These are phyloP conservation scores for Diaporthe longicolla DNA, from an alignment of 2,329 filamentous ascomycete genomes.

Conservation along the genomic window DNA sequence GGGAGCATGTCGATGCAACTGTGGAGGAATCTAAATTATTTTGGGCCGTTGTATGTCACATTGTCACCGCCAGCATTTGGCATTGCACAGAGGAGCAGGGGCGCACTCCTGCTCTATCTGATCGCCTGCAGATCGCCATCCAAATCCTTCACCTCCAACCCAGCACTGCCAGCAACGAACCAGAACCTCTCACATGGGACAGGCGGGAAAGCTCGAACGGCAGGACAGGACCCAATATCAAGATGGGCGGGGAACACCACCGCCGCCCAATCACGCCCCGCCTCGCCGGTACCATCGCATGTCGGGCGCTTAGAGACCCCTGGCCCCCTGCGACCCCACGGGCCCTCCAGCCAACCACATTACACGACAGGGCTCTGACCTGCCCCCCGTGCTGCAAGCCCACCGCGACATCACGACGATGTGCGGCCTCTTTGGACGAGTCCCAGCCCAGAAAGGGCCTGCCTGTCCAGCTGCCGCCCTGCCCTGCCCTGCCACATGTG, in stretches of 20 bases:
- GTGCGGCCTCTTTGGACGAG: conserved; percentile 47
- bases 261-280: conserved; percentile 38
- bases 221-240: conserved; percentile 33
- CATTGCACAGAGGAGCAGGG: conserved; percentile 13
- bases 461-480: conserved; percentile 55
- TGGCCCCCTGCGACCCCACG: conserved; percentile 47
- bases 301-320: conserved; percentile 45
- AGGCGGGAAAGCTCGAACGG: neutral
- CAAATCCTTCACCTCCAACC: neutral
- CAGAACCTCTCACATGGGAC: conserved; percentile 3
- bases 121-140: conserved; percentile 37
- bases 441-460: conserved; percentile 54
- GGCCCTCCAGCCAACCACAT: conserved; percentile 58
- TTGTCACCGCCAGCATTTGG: conserved; percentile 27
- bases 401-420: conserved; percentile 44
- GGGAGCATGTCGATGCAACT: neutral
- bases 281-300: conserved; percentile 26
- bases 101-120: conserved; percentile 17
- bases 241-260: conserved; percentile 29
- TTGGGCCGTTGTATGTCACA: neutral
- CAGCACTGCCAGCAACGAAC: neutral
- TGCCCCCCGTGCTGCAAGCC: conserved; percentile 48
- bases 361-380: conserved; percentile 44
- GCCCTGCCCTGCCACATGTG: conserved; percentile 37
- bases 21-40: neutral